A percentile compares a stretch with the other conserved stretches of the same genome.
These are phyloP conservation scores for Telopea speciosissima DNA, from an alignment of 177 flowering plant species.

Conservation along the genomic window DNA sequence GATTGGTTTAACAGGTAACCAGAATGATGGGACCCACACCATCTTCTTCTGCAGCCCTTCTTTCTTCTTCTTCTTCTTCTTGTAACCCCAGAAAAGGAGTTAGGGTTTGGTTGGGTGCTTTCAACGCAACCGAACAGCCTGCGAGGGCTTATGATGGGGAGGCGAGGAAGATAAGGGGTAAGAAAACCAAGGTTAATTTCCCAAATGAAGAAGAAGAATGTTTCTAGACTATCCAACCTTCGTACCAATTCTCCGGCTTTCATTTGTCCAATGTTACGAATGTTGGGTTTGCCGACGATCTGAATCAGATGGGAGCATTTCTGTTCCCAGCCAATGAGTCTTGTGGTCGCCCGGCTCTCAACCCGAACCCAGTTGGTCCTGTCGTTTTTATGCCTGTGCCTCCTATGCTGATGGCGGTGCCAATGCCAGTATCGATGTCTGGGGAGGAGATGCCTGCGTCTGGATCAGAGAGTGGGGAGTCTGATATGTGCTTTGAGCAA, in stretches of 20 bases:
- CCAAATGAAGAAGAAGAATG: background rate
- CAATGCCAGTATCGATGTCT: background rate
- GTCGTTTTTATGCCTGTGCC: background rate
- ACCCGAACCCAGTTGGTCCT: background rate
- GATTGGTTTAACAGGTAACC: no score
- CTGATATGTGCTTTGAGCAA: background rate
- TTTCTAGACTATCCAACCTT: background rate
- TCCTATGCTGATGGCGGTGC: no score
- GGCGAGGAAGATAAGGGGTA: conserved; percentile 31
- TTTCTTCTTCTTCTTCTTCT: no score
- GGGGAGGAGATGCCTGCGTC: background rate
- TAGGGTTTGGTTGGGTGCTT: conserved; percentile 35
- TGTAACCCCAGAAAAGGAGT: conserved; percentile 36
- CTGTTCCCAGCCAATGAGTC: background rate
- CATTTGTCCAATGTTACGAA: background rate
- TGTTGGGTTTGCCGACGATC: conserved; percentile 4
- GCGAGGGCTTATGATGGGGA: conserved; percentile 33
- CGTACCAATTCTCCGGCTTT: background rate
- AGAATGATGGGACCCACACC: no score
- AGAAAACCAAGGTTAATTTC: conserved; percentile 30
- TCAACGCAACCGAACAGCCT: conserved; percentile 32
- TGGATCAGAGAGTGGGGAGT: conserved; percentile 5
- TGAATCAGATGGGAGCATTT: background rate
- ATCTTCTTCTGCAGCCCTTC: no score
- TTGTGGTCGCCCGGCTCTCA: background rate